Evolutionary conservation across 371 early-diverging fungal species (phyloP), one percentile per base, ranked within the genome.

Genomic region (Mortierella sp.): DNA sequence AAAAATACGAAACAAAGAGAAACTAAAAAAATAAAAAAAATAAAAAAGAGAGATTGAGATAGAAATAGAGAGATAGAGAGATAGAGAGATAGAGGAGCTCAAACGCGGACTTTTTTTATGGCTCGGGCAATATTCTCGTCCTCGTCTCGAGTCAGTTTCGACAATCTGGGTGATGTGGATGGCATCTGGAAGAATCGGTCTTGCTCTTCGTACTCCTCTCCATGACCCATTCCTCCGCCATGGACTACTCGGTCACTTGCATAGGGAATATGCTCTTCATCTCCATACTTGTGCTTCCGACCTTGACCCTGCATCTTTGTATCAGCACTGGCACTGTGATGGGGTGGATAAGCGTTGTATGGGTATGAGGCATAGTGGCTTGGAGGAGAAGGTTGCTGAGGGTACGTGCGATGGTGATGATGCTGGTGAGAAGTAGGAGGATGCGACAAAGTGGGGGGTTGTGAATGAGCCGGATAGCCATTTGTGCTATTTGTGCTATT

Each of bases 41-140:
- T 15, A 11, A 26, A 18, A 21, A 15, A 52, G 6, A 50, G 16
- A n/a, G 62, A 48, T n/a, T n/a, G n/a, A 26, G 56, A 19, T 37
- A 45, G n/a, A 18, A 45, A 2, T 4, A 61, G 3, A 26, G 21
- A 23, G 53, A 53, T 51, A 18, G 18, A 37, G 37, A 9, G 37
- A 37, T 37, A 9, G 9, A 37, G 37, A 37, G 9, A n/a, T n/a
- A 50, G 7, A 28, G 28, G 28, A 52, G 6, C 44, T 61, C 48
- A 72, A 21, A 66, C 70, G 47, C 37, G 72, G 57, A 73, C 57
- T 67, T 68, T 79, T 61, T 79, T 79, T 26, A 45, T 59, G 21
- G 57, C 19, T 48, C 53, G 75, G 4, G 56, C 53, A 25, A 46
- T 46, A 66, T 2, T 30, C 46, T 56, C 2, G 29, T 19, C 44